Evolutionary conservation across 805 yeast species (phyloP).

Genomic region (Kluyveromyces siamensis): DNA sequence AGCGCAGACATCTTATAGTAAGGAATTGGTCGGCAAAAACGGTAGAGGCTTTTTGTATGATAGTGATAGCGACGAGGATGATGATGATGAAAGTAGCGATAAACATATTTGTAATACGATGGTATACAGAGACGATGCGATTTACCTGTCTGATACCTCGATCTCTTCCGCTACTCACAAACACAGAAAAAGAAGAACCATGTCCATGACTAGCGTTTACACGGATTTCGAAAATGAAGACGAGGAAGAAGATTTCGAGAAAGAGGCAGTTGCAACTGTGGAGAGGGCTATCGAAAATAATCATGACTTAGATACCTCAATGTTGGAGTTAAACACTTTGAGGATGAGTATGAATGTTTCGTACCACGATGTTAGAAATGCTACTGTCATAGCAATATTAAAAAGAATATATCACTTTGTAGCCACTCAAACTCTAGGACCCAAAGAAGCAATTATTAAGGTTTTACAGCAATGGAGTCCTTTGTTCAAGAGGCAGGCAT

Average conservation of each 20-base stretch:
- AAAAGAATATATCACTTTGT: slow-evolving; percentile 64
- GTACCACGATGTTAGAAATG: slow-evolving; percentile 83
- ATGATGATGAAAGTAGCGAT: slow-evolving; percentile 16
- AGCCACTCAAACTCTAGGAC: slow-evolving; percentile 65
- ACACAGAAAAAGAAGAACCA: slow-evolving; percentile 36
- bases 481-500: slow-evolving; percentile 78
- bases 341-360: slow-evolving; percentile 97
- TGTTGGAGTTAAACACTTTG: slow-evolving; percentile 84
- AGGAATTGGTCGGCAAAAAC: slow-evolving; percentile 28
- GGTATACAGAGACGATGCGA: slow-evolving; percentile 38
- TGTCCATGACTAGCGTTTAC: slow-evolving; percentile 32
- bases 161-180: slow-evolving; percentile 42
- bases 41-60: slow-evolving; percentile 32
- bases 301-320: slow-evolving; percentile 89
- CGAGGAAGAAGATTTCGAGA: slow-evolving; percentile 67
- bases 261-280: slow-evolving; percentile 90
- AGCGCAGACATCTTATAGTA: slow-evolving; percentile 11
- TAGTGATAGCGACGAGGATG: slow-evolving; percentile 28
- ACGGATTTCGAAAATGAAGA: slow-evolving; percentile 39
- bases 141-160: slow-evolving; percentile 50
- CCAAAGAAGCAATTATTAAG: slow-evolving; percentile 66
- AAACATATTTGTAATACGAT: slow-evolving; percentile 26
- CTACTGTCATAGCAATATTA: slow-evolving; percentile 67
- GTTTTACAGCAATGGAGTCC: slow-evolving; percentile 75
- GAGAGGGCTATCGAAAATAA: slow-evolving; percentile 86